Evolutionary conservation across 768 basidiomycete species (phyloP).

Genomic region (Tylopilus sp.): DNA sequence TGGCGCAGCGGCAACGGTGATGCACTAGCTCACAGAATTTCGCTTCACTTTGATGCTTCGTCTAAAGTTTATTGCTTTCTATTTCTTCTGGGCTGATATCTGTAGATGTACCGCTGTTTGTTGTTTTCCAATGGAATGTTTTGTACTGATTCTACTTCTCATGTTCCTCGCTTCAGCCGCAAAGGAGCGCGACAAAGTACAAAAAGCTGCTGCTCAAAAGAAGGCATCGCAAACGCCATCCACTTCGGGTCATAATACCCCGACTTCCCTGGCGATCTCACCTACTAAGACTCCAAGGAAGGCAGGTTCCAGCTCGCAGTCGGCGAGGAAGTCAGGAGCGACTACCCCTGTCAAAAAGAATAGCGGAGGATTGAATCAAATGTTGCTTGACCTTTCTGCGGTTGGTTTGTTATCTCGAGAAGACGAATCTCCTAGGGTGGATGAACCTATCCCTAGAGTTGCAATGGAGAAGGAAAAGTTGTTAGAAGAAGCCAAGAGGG

Average conservation of each 20-base stretch:
- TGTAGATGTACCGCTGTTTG: constrained; percentile 30
- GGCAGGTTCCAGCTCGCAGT: constrained; percentile 26
- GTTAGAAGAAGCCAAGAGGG: constrained; percentile 69
- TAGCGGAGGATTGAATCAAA: constrained; percentile 43
- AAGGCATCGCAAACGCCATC: constrained; percentile 31
- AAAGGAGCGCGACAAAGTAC: constrained; percentile 75
- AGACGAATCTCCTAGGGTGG: constrained; percentile 32
- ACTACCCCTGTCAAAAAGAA: constrained; percentile 40
- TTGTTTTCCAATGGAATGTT: constrained; percentile 32
- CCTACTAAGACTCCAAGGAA: constrained; percentile 43
- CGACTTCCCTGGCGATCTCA: constrained; percentile 46
- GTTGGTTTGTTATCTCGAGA: constrained; percentile 60
- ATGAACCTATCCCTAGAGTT: constrained; percentile 59
- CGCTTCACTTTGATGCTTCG: neutral
- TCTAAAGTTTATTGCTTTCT: constrained; percentile 11
- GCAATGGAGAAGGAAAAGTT: constrained; percentile 76
- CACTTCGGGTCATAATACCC: constrained; percentile 36
- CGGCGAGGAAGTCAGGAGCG: constrained; percentile 37
- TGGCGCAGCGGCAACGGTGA: constrained; percentile 39
- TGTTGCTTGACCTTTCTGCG: constrained; percentile 69
- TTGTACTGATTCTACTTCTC: constrained; percentile 40
- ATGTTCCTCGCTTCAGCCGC: constrained; percentile 50
- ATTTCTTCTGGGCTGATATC: constrained; percentile 19
- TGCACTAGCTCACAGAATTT: neutral
- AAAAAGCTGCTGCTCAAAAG: constrained; percentile 51